Base-by-base conservation (phyloP, 106 monocot genomes). In the Dendrobium officinale region DNA sequence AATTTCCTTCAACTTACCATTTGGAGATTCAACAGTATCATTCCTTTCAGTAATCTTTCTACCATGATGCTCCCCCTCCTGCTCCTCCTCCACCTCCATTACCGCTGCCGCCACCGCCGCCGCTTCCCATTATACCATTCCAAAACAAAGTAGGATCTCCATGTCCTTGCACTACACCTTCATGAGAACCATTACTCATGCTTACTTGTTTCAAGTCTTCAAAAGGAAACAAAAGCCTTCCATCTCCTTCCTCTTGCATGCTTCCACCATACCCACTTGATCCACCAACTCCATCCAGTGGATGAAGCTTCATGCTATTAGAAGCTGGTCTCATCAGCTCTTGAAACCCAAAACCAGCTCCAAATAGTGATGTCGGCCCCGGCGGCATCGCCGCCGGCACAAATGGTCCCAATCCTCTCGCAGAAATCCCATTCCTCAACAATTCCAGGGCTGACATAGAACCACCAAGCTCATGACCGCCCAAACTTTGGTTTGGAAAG, bases 71-170 rank as follows among this genome's bases (percentile, higher is more conserved):
- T 54, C 73, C 73, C 27, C 45, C 68, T 67, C 61, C 22, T 61
- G 22, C 61, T 44, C 70, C 70, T 59, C 10, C 44, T 56, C 73
- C 80, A 31, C 80, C 85, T 67, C 80, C 22, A 13, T 48, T 31
- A 42, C 8, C 42, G 9, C 22, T 1, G 31, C 27, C 43, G 43
- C 66, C 67, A 54, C 7, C 41, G 51, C 76, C 82, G 27, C 82
- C 85, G 73, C 80, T 79, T 66, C 88, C 88, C 77, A 85, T 85
- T 42, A 83, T 77, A 11, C 79, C 79, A 82, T 85, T 90, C 87
- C 90, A 87, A 73, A 85, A 85, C 78, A 83, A 82, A 77, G 85
- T 77, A 77, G 72, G 78, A 77, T 85, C 87, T 18, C 87, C 86
- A 24, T 85, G 85, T 11, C 58, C 80, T 22, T 88, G n/a, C 24